These are phyloP conservation scores for Zymoseptoria crescenta DNA, from an alignment of 2,329 filamentous ascomycete genomes.

Conservation along the genomic window DNA sequence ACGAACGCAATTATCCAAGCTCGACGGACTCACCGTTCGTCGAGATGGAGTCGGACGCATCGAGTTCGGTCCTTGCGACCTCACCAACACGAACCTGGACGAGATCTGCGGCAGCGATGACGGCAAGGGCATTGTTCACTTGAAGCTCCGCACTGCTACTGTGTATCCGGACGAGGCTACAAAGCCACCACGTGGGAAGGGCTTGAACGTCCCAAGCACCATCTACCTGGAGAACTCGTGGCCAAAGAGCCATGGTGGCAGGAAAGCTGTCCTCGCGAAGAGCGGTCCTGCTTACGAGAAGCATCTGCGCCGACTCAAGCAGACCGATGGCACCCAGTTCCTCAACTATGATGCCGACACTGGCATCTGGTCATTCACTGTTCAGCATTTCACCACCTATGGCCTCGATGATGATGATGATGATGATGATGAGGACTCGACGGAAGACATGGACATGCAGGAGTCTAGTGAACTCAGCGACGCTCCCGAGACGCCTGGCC, in stretches of 20 bases:
- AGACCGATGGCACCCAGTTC: conserved; percentile 73
- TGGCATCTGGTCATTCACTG: conserved; percentile 83
- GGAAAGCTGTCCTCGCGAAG: conserved; percentile 45
- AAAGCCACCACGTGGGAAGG: conserved; percentile 79
- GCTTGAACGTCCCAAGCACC: conserved; percentile 81
- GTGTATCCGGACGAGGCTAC: conserved; percentile 70
- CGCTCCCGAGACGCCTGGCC: conserved; percentile 18
- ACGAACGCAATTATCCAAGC: conserved; percentile 65
- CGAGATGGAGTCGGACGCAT: conserved; percentile 75
- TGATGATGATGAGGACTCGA: conserved; percentile 54
- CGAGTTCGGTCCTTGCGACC: conserved; percentile 63
- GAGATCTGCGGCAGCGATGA: conserved; percentile 58
- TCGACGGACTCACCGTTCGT: conserved; percentile 71
- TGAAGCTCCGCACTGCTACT: conserved; percentile 71
- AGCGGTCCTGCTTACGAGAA: conserved; percentile 63
- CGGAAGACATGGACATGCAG: conserved; percentile 50
- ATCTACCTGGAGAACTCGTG: conserved; percentile 90
- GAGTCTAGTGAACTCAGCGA: conserved; percentile 36
- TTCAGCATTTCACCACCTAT: conserved; percentile 97
- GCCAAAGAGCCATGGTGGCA: conserved; percentile 63
- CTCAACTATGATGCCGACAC: conserved; percentile 69
- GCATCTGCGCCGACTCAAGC: conserved; percentile 74
- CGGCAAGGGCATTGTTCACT: conserved; percentile 54
- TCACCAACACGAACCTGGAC: conserved; percentile 70
- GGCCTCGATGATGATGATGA: conserved; percentile 66